Percentiles rank a stretch among this genome's conserved stretches.
These are phyloP conservation scores for Trametes sp. DNA, from an alignment of 1,284 basidiomycete genomes.

Conservation along the genomic window DNA sequence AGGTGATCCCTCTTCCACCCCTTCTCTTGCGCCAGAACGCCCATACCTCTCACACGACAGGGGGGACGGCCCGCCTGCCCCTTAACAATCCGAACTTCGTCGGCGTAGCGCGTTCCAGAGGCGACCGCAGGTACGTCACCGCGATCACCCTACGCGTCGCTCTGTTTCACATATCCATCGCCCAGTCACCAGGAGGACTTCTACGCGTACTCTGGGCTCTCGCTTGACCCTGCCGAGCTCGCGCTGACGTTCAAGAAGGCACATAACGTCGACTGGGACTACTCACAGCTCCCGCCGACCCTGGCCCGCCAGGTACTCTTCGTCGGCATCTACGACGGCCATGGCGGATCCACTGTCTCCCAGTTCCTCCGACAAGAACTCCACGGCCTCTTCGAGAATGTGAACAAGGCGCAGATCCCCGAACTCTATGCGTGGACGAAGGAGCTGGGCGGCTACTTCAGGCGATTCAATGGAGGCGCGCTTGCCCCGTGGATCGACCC, in stretches of 20 bases:
- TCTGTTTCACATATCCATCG: conserved; percentile 1
- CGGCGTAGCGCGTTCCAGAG: conserved; percentile 79
- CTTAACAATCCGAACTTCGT: conserved; percentile 65
- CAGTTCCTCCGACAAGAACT: conserved; percentile 77
- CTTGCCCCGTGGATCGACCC: conserved; percentile 71
- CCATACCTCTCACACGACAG: conserved; percentile 30
- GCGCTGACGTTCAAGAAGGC: conserved; percentile 66
- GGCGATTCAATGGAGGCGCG: conserved; percentile 83
- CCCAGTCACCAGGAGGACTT: conserved; percentile 86
- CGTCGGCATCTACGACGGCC: conserved; percentile 89
- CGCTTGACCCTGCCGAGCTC: conserved; percentile 78
- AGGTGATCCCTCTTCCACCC: conserved; percentile 46
- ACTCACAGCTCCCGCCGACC: conserved; percentile 59
- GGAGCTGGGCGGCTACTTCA: conserved; percentile 87
- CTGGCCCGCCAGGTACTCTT: conserved; percentile 82
- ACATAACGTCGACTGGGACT: conserved; percentile 77
- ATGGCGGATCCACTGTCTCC: conserved; percentile 47
- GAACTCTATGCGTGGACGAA: conserved; percentile 82
- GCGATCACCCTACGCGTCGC: neutral
- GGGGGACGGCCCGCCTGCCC: conserved; percentile 49
- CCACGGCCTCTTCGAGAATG: conserved; percentile 81
- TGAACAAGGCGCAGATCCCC: conserved; percentile 70
- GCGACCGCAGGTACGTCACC: conserved; percentile 68
- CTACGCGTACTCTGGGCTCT: conserved; percentile 76
- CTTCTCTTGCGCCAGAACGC: neutral